Evolutionary conservation across 1,284 basidiomycete genomes (phyloP), one percentile per base, ranked within the genome.

Genomic region (Naganishia sp.): DNA sequence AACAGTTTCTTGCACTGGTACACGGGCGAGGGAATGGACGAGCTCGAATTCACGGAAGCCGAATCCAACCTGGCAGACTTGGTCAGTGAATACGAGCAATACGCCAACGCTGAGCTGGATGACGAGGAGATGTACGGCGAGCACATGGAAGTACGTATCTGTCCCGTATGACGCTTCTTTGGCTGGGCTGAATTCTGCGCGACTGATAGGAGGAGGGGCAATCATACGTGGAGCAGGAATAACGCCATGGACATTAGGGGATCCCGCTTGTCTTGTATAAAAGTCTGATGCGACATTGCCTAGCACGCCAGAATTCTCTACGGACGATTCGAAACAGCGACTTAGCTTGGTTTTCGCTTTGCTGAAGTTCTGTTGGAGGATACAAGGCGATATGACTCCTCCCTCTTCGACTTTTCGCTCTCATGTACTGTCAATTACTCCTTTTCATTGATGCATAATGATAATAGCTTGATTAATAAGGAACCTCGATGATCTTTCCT

Each of bases 11-110:
- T 97, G 86, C 94, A 97, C 82, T 97, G 94, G 91, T 95, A 96
- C 83, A 96, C 92, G 53, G 92, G 94, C 78, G 93, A 95, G 84
- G 94, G 94, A 81, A 96, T 96, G 94, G 94, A 96, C 81, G 94
- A 97, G 86, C 93, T 97, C 61, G 93, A 95, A 80, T 94, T 96
- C 79, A 87, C 90, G 1, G 92, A 95, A 65, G 77, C 77, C 53
- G 75, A 79, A 63, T 73, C 72, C 52, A 79, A 79, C 71, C 69
- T 80, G 69, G 68, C 72, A 16, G 79, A 79, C 68, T 68, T 78
- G 64, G 74, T 74, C 61, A 72, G 72, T 71, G 78, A 79, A 70
- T 79, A 79, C 71, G 73, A 77, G 15, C 66, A 67, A 36, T 67
- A 67, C 39, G 57, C 59, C 50, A 60, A 67, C 39, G 66, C 66